A percentile compares a stretch with the other conserved stretches of the same genome.
Evolutionary conservation across 345 rosid species (phyloP).

Genomic region (Odontarrhena argentea): DNA sequence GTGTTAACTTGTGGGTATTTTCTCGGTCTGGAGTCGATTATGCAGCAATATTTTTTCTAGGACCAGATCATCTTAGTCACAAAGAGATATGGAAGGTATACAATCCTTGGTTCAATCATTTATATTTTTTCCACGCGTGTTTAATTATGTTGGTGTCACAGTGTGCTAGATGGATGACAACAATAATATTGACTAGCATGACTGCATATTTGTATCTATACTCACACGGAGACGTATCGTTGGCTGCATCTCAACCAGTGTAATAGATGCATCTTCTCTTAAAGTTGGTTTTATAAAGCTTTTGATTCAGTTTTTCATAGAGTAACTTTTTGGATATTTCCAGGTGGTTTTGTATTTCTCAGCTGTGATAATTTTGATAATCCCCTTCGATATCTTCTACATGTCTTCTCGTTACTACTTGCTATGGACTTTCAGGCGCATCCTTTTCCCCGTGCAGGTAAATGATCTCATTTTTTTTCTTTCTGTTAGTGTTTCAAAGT

Average conservation of each 20-base stretch:
- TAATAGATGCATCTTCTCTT: slow-evolving; percentile 92
- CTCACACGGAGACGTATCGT: slow-evolving; percentile 91
- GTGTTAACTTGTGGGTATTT: slow-evolving; percentile 87
- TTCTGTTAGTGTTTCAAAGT: background rate
- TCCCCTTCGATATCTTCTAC: slow-evolving; percentile 86
- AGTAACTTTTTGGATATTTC: slow-evolving; percentile 22
- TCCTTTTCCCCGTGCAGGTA: slow-evolving; percentile 86
- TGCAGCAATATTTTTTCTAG: slow-evolving; percentile 73
- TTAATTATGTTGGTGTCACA: slow-evolving; percentile 35
- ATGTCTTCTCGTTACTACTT: slow-evolving; percentile 80
- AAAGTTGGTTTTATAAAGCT: slow-evolving; percentile 3
- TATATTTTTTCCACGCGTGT: background rate
- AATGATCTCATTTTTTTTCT: background rate
- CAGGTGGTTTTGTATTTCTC: slow-evolving; percentile 85
- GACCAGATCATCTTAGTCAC: slow-evolving; percentile 87
- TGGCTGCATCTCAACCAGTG: slow-evolving; percentile 99
- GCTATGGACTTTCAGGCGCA: slow-evolving; percentile 84
- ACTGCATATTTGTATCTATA: slow-evolving; percentile 91
- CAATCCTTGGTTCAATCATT: background rate
- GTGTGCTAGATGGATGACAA: slow-evolving; percentile 99
- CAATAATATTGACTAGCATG: slow-evolving; percentile 86
- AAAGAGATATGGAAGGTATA: slow-evolving; percentile 95
- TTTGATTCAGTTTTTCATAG: slow-evolving; percentile 21
- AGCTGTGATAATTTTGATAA: slow-evolving; percentile 65
- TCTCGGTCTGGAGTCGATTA: slow-evolving; percentile 76